Evolutionary conservation across 73 alveolate species (phyloP).

Genomic region (Paramecium biaurelia): DNA sequence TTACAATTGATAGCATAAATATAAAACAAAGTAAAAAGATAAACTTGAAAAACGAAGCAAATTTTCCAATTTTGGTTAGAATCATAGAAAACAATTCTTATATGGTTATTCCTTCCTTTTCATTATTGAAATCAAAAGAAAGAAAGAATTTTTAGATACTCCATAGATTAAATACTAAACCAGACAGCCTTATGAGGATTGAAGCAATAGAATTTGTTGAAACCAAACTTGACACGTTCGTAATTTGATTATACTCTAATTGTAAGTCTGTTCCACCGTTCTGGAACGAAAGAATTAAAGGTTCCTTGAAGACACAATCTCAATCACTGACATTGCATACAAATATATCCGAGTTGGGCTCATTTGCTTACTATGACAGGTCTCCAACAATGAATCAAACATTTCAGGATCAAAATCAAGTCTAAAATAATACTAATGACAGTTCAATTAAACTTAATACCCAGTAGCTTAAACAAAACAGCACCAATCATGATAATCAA

Average conservation of each 20-base stretch:
- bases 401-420: not conserved
- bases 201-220: not conserved
- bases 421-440: not conserved
- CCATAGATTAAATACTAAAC: not conserved
- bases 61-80: not conserved
- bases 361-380: not conserved
- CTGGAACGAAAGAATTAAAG: not conserved
- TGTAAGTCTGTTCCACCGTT: slow-evolving; percentile 1
- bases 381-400: not conserved
- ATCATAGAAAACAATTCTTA: not conserved
- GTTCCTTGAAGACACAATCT: not conserved
- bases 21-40: not conserved
- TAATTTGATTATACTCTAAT: not conserved
- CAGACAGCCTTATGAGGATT: not conserved
- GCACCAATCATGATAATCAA: not conserved
- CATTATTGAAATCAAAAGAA: not conserved
- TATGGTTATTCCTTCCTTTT: not conserved
- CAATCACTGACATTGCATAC: not conserved
- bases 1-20: not conserved
- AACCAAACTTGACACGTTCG: not conserved
- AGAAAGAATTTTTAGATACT: not conserved
- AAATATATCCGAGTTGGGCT: not conserved
- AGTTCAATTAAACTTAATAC: not conserved
- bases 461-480: not conserved
- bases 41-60: not conserved